phyloP scores from a whole-genome alignment of 345 rosid genomes.

The Populus nigra region DNA sequence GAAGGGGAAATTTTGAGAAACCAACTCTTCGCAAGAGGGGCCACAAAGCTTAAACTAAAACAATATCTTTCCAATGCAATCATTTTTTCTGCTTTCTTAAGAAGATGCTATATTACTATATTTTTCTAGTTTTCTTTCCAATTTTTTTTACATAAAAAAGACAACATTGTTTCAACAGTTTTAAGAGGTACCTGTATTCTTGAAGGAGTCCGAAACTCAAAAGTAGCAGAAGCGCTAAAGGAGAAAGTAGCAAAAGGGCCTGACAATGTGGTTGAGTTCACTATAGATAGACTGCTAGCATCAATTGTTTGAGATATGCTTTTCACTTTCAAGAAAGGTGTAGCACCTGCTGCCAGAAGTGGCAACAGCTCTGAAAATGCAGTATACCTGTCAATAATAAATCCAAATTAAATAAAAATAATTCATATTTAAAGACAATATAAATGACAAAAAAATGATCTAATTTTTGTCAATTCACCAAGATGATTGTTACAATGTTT shows the following conservation, averaged over 20 bases:
- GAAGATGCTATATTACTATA: background rate
- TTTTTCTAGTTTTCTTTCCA: background rate
- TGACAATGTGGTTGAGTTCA: slow-evolving; percentile 65
- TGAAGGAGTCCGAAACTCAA: slow-evolving; percentile 76
- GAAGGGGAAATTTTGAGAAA: background rate
- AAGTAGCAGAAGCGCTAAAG: slow-evolving; percentile 77
- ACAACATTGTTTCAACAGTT: background rate
- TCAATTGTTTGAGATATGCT: slow-evolving; percentile 65
- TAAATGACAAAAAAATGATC: background rate
- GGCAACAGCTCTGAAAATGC: slow-evolving; percentile 93
- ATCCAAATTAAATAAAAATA: background rate
- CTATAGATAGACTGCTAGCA: slow-evolving; percentile 47
- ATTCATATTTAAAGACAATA: background rate
- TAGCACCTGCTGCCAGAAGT: slow-evolving; percentile 67
- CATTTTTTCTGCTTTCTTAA: background rate
- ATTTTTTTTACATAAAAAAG: background rate
- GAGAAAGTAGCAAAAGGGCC: slow-evolving; percentile 79
- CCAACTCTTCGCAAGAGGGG: background rate
- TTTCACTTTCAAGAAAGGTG: slow-evolving; percentile 72
- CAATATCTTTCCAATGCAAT: background rate
- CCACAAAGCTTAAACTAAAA: background rate
- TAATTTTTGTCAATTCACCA: background rate
- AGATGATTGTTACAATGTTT: background rate
- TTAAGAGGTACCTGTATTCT: slow-evolving; percentile 68
- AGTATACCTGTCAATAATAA: slow-evolving; percentile 55